Base-by-base conservation (phyloP, 441 rosid species). In the Arabidopsis lyrata region DNA sequence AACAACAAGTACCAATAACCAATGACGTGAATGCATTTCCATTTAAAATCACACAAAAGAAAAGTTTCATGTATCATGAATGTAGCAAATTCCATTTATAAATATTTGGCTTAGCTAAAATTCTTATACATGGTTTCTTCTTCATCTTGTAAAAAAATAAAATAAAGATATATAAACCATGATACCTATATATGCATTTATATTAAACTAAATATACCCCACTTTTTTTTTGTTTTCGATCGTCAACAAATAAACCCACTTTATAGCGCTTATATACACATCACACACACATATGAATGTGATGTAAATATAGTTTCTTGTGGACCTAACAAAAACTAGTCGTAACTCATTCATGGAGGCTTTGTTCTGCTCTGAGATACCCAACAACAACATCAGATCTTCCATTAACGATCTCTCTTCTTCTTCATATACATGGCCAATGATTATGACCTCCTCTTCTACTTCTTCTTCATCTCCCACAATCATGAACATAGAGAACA, bases 341-440 rank as follows among this genome's bases (percentile, higher is more conserved):
- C 50, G 53, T 71, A 61, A 48, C 54, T 34, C 78, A 68, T 68
- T 62, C 77, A 77, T 77, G 80, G 80, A 77, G 57, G 65, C 73
- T 0, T 66, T 77, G 77, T 36, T 71, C 35, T 77, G 64, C 68
- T 65, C 80, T 32, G 77, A 77, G 5, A 66, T 77, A 47, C 70
- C 53, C 31, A 72, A 39, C 67, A 71, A 70, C 67, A 71, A 70
- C 63, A 70, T 56, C 68, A 63, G 57, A 75, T 64, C 67, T 6
- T 70, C 76, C 66, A 35, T 45, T 44, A 69, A 75, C 64, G 20
- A 54, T 81, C 49, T 75, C 36, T 69, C 81, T 52, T 24, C 58
- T 58, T 52, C 73, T 71, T 75, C 82, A 63, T 70, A 29, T 75
- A 67, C 56, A 83, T 78, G 86, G 82, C 73, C 83, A 16, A 73